Evolutionary conservation across 2,329 filamentous ascomycete species (phyloP), one percentile per base, ranked within the genome.

Genomic region (Sarocladiaceae sp.): DNA sequence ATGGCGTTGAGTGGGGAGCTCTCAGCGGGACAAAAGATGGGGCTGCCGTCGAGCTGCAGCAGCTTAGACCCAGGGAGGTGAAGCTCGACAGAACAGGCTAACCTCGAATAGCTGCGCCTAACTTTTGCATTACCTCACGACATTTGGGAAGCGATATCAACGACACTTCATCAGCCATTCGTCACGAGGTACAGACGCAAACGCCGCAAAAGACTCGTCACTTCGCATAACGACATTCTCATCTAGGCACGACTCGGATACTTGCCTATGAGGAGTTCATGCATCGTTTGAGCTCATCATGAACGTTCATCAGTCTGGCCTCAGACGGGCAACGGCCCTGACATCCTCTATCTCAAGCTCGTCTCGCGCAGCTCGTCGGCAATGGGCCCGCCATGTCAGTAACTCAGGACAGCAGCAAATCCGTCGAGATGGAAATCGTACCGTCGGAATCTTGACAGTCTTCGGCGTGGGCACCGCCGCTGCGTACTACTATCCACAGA

Each of bases 381-480:
- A 66, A 59, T 67, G 64, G 63, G 52, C 54, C 54, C 65, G 67
- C 17, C 51, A 63, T 47, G 55, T 58, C 52, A 68, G 63, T 54
- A 57, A 56, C 37, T 42, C 52, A 3, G 37, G 56, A 46, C 56
- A 57, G 18, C 55, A 54, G 22, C 50, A n/a, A n/a, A n/a, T 50
- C 31, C 58, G 56, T 42, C 58, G 56, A 33, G 53, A 10, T 33
- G 63, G 62, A 10, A 62, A 63, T 13, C 66, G 62, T 52, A 50
- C 66, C 4, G 39, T 72, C 53, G 57, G 61, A 42, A 58, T 67
- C 15, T 58, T 60, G 0, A 60, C 65, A 18, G 60, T 72, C 17
- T 69, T 75, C 42, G 71, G 65, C n/a, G 61, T 63, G 7, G 70
- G 68, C 11, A 67, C 69, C 13, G 68, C 67, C 12, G 67, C 68